Conservation (phyloP, 257 asterid species). For the Mitragyna speciosa region DNA sequence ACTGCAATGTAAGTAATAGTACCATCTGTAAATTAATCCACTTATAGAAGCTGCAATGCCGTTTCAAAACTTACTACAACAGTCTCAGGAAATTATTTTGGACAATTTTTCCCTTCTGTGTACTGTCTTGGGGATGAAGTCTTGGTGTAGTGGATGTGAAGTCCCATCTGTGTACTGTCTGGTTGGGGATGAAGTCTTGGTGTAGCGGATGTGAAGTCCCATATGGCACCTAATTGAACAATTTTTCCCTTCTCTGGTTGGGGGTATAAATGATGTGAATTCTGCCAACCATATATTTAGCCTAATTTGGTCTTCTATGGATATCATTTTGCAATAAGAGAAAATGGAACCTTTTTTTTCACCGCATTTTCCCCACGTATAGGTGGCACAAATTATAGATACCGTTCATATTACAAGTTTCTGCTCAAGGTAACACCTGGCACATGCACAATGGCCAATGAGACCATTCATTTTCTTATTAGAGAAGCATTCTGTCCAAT, state of each 20-base stretch:
- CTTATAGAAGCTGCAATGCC: not conserved
- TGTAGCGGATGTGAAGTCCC: not conserved
- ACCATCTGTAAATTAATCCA: not conserved
- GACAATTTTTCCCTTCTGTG: no score
- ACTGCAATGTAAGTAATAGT: not conserved
- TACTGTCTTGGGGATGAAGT: not conserved
- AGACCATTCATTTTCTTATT: no score
- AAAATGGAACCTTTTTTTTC: no score
- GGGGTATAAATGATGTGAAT: not conserved
- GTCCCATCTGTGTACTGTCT: not conserved
- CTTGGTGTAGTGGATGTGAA: not conserved
- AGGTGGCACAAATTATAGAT: not conserved
- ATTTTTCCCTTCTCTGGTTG: no score
- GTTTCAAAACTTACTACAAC: not conserved
- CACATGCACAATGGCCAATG: not conserved
- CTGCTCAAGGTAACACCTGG: not conserved
- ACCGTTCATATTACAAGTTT: not conserved
- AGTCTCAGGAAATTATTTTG: not conserved
- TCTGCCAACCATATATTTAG: not conserved
- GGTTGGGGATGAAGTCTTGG: not conserved
- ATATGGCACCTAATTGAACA: no score
- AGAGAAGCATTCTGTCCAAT: not conserved
- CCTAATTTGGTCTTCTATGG: no score
- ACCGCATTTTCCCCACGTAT: not conserved
- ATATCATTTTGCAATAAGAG: not conserved